Percentiles rank a stretch among this genome's conserved stretches.
phyloP scores from a whole-genome alignment of 164 flowering plant genomes.

The Piper betle region DNA sequence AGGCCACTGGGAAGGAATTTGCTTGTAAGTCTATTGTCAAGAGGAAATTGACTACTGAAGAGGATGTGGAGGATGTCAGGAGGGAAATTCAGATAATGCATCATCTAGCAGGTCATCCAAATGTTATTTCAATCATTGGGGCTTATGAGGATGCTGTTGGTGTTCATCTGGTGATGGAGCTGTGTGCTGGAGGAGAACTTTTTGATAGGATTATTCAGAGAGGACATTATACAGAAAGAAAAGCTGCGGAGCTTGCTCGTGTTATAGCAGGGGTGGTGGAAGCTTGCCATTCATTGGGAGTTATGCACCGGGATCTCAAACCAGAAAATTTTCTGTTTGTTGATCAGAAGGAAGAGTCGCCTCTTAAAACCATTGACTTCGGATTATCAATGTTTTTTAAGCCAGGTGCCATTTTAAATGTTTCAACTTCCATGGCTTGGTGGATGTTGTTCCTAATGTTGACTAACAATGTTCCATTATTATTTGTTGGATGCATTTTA shows the following conservation, averaged over 20 bases:
- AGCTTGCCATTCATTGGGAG: constrained; percentile 76
- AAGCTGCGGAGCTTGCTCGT: constrained; percentile 70
- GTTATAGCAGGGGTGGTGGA: constrained; percentile 58
- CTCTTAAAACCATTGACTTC: constrained; percentile 66
- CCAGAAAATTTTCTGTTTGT: constrained; percentile 88
- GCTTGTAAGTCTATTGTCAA: constrained; percentile 88
- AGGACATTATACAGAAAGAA: constrained; percentile 69
- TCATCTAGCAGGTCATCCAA: constrained; percentile 57
- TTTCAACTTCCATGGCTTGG: neutral
- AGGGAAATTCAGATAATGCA: constrained; percentile 91
- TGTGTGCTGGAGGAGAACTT: constrained; percentile 81
- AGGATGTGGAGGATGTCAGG: constrained; percentile 83
- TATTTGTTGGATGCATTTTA: neutral
- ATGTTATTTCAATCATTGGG: constrained; percentile 47
- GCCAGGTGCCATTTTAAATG: constrained; percentile 45
- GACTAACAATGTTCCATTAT: neutral
- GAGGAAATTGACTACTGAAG: constrained; percentile 41
- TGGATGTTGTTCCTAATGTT: too few relatives aligned
- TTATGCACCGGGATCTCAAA: constrained; percentile 89
- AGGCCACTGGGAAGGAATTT: constrained; percentile 41
- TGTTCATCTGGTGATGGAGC: constrained; percentile 81
- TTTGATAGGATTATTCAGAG: constrained; percentile 67
- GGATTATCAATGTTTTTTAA: constrained; percentile 79
- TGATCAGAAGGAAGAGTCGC: constrained; percentile 53
- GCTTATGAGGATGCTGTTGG: constrained; percentile 82